Evolutionary conservation across 345 rosid genomes (phyloP).

Genomic region (Pugionium dolabratum): DNA sequence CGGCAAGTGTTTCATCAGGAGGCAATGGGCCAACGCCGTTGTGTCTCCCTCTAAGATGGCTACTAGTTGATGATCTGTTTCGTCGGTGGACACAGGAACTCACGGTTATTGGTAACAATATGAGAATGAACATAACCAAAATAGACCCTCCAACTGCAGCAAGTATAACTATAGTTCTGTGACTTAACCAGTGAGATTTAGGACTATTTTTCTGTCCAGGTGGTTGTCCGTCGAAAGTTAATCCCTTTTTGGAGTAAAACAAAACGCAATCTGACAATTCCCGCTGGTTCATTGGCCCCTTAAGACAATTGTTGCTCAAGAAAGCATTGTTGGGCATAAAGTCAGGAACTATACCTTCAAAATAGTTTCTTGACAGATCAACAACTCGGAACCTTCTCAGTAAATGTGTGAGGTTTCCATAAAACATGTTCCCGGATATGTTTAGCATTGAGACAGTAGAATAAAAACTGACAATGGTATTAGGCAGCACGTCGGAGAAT

Average conservation of each 20-base stretch:
- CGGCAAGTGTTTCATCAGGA: conserved; percentile 49
- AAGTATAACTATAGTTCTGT: conserved; percentile 52
- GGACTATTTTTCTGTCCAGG: conserved; percentile 16
- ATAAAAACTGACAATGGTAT: conserved; percentile 33
- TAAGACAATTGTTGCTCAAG: conserved; percentile 42
- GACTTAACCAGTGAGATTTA: conserved; percentile 48
- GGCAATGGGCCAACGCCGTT: conserved; percentile 62
- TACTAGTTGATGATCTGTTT: conserved; percentile 33
- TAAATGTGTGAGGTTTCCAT: conserved; percentile 55
- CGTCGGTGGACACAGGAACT: conserved; percentile 50
- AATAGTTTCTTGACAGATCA: conserved; percentile 79
- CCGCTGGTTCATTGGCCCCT: conserved; percentile 22
- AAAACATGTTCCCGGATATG: conserved; percentile 69
- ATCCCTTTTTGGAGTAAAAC: conserved; percentile 33
- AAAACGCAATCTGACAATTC: conserved; percentile 25
- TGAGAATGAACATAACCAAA: conserved; percentile 49
- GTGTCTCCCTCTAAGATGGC: conserved; percentile 41
- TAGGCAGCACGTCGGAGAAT: conserved; percentile 54
- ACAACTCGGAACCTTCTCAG: conserved; percentile 46
- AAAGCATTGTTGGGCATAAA: conserved; percentile 33
- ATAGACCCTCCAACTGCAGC: conserved; percentile 73
- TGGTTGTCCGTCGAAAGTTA: conserved; percentile 30
- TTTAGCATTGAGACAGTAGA: conserved; percentile 48
- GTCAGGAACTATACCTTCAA: conserved; percentile 62
- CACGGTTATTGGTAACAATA: conserved; percentile 48